phyloP scores from a whole-genome alignment of 768 basidiomycete species.

The Rhizopogon sp. region DNA sequence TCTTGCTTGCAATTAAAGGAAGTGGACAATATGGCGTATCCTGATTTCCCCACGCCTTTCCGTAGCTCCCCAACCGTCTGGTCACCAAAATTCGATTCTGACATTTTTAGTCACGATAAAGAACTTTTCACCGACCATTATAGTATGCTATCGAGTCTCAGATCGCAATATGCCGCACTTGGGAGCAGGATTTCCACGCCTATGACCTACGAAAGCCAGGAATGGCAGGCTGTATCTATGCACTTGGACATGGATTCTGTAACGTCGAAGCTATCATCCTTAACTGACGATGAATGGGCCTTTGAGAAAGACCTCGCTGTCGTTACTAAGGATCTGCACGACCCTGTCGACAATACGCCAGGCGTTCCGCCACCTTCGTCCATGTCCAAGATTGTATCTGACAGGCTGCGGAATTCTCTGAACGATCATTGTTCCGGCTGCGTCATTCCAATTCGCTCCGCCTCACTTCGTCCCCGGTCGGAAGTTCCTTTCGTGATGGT shows the following conservation, averaged over 20 bases:
- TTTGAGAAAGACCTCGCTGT: constrained; percentile 26
- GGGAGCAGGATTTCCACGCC: constrained; percentile 9
- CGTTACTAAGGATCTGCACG: constrained; percentile 16
- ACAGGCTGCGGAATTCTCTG: background rate
- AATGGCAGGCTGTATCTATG: constrained; percentile 4
- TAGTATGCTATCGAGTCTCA: constrained; percentile 32
- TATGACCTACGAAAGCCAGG: constrained; percentile 9
- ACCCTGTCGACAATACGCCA: constrained; percentile 1
- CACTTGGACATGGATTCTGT: background rate
- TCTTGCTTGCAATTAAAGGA: constrained; percentile 22
- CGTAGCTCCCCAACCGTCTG: constrained; percentile 30
- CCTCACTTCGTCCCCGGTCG: constrained; percentile 12
- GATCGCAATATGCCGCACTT: constrained; percentile 27
- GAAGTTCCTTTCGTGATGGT: background rate
- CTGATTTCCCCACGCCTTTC: constrained; percentile 40
- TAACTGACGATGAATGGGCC: constrained; percentile 31
- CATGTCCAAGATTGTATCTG: background rate
- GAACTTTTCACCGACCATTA: constrained; percentile 24
- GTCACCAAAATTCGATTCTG: constrained; percentile 23
- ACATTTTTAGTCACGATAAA: background rate
- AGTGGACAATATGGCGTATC: constrained; percentile 26
- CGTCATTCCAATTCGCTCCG: background rate
- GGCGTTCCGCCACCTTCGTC: background rate
- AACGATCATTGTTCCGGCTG: constrained; percentile 7
- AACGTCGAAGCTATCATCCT: constrained; percentile 1